These are phyloP conservation scores for Psilocybe subaeruginosa DNA, from an alignment of 768 basidiomycete species.

Conservation along the genomic window DNA sequence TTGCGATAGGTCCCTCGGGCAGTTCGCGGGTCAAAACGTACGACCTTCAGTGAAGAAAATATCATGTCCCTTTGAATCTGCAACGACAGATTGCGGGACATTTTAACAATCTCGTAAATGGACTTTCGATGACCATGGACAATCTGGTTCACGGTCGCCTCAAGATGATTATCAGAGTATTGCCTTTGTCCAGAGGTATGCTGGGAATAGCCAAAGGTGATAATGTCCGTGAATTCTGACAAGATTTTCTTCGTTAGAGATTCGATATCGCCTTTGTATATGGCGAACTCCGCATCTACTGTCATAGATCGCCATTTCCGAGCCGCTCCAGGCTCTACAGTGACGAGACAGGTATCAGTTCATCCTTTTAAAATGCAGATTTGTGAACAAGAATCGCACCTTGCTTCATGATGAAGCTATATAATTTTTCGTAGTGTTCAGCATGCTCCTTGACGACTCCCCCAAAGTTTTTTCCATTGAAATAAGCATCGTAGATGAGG, in stretches of 20 bases:
- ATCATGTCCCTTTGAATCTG: constrained; percentile 5
- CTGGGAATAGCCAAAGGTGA: not conserved
- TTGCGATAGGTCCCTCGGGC: not conserved
- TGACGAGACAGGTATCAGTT: no score
- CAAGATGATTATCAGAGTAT: not conserved
- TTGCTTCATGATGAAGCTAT: not conserved
- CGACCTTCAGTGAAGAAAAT: not conserved
- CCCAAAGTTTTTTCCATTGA: constrained; percentile 5
- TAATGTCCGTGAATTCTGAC: not conserved
- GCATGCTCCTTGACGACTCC: not conserved
- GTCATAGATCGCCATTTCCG: constrained; percentile 14
- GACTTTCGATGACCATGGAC: not conserved
- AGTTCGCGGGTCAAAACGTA: constrained; percentile 1
- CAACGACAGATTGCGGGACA: constrained; percentile 4
- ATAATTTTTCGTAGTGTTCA: not conserved
- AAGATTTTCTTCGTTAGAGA: not conserved
- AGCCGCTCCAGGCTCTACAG: not conserved
- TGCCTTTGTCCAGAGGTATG: not conserved
- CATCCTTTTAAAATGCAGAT: not conserved
- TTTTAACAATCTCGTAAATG: not conserved
- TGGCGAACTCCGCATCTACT: not conserved
- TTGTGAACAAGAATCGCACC: not conserved
- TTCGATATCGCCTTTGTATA: not conserved
- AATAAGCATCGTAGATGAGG: not conserved
- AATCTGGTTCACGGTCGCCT: not conserved